A percentile compares a stretch with the other conserved stretches of the same genome.
phyloP scores from a whole-genome alignment of 2,329 filamentous ascomycete genomes.

The Hypomyces perniciosus region DNA sequence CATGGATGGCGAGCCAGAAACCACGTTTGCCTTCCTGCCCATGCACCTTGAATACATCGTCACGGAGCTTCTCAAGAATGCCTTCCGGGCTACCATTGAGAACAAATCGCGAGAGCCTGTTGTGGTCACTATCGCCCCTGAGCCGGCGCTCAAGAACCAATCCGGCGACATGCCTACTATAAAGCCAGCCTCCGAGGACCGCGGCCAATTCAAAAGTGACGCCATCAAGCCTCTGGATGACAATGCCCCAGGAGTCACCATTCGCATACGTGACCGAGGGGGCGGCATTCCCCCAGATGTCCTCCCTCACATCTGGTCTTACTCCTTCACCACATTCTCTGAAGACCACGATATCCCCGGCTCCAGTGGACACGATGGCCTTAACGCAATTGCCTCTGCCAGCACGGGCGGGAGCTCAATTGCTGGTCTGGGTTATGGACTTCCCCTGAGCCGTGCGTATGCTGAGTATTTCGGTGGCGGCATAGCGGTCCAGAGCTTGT shows the following conservation, averaged over 20 bases:
- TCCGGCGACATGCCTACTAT: conserved; percentile 22
- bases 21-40: conserved; percentile 89
- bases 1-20: conserved; percentile 78
- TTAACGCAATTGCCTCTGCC: conserved; percentile 68
- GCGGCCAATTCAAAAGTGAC: conserved; percentile 37
- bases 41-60: conserved; percentile 97
- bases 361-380: conserved; percentile 43
- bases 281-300: conserved; percentile 85
- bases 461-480: conserved; percentile 98
- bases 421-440: conserved; percentile 85
- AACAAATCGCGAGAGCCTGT: conserved; percentile 74
- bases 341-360: conserved; percentile 45
- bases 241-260: conserved; percentile 78
- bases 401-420: conserved; percentile 75
- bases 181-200: conserved; percentile 30
- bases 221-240: conserved; percentile 54
- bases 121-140: conserved; percentile 83
- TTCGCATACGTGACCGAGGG: conserved; percentile 91
- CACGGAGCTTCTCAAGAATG: conserved; percentile 93
- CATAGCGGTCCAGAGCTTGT: conserved; percentile 89
- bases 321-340: conserved; percentile 92
- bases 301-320: conserved; percentile 86
- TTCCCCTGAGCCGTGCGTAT: conserved; percentile 86
- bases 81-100: conserved; percentile 89
- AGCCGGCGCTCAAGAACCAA: conserved; percentile 38